phyloP scores from a whole-genome alignment of 495 filamentous ascomycete species.

The Xylaria longipes region DNA sequence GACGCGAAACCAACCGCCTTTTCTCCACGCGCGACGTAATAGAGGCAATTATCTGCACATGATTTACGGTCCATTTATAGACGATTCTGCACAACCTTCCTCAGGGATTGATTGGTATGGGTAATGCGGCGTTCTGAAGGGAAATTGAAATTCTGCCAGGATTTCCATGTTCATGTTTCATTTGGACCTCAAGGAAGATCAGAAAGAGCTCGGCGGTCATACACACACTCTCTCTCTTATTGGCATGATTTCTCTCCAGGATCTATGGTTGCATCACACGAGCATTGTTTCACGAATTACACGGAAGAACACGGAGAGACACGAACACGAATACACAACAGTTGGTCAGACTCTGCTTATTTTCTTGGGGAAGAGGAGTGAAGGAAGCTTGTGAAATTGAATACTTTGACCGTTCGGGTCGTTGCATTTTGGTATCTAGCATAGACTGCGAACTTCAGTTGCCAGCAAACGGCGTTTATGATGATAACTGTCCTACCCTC shows the following conservation, averaged over 20 bases:
- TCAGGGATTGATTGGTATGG: constrained; percentile 22
- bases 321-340: neutral
- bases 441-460: constrained; percentile 4
- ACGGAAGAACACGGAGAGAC: constrained; percentile 8
- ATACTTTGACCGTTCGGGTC: neutral
- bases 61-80: constrained; percentile 22
- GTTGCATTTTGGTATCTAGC: constrained; percentile 11
- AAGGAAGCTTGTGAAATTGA: constrained; percentile 13
- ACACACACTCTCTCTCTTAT: constrained; percentile 2
- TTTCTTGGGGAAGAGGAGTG: neutral
- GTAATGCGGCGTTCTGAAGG: constrained; percentile 17
- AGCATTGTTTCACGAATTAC: constrained; percentile 9
- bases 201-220: neutral
- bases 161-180: constrained; percentile 8
- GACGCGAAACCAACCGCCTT: neutral
- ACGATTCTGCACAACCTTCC: constrained; percentile 23
- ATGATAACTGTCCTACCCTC: neutral
- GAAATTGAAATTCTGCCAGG: constrained; percentile 4
- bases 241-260: neutral
- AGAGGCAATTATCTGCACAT: constrained; percentile 13
- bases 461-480: neutral
- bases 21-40: constrained; percentile 18
- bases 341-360: neutral
- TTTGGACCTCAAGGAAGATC: constrained; percentile 5
- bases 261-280: constrained; percentile 17